phyloP scores from a whole-genome alignment of 2,329 filamentous ascomycete species.

The Ascochyta fabae region DNA sequence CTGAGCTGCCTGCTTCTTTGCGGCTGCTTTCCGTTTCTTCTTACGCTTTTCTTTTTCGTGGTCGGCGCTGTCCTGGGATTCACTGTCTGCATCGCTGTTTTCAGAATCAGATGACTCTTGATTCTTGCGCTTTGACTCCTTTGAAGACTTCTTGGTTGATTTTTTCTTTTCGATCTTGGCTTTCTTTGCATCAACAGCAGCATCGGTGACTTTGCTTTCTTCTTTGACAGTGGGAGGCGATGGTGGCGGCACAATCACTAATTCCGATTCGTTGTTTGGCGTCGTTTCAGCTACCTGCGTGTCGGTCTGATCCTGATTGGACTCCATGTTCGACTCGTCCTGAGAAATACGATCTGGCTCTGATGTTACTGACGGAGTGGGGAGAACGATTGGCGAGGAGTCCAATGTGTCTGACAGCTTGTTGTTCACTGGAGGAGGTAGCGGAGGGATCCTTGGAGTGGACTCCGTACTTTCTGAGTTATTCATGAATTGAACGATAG shows the following conservation, averaged over 20 bases:
- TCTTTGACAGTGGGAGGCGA: conserved; percentile 1
- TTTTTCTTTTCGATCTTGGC: conserved; percentile 5
- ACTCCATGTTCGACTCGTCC: conserved; percentile 21
- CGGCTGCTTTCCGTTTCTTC: conserved; percentile 23
- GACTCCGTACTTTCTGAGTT: conserved; percentile 19
- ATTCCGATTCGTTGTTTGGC: neutral
- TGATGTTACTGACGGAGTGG: conserved; percentile 32
- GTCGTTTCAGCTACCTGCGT: conserved; percentile 11
- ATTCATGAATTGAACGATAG: conserved; percentile 26
- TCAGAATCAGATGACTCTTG: conserved; percentile 34
- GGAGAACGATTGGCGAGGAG: conserved; percentile 34
- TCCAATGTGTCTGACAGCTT: conserved; percentile 30
- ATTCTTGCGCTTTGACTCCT: conserved; percentile 27
- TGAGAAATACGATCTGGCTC: conserved; percentile 28
- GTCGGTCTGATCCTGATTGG: conserved; percentile 21
- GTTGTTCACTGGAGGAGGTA: conserved; percentile 13
- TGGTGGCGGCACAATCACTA: neutral
- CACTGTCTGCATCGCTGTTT: conserved; percentile 26
- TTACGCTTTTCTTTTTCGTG: conserved; percentile 33
- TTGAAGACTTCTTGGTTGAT: conserved; percentile 21
- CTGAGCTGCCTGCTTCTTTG: conserved; percentile 21
- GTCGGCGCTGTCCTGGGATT: conserved; percentile 27
- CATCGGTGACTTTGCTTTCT: conserved; percentile 5
- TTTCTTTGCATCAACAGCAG: neutral
- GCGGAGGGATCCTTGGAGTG: conserved; percentile 13